phyloP scores from a whole-genome alignment of 169 alveolate genomes.

The Plasmodium coatneyi region DNA sequence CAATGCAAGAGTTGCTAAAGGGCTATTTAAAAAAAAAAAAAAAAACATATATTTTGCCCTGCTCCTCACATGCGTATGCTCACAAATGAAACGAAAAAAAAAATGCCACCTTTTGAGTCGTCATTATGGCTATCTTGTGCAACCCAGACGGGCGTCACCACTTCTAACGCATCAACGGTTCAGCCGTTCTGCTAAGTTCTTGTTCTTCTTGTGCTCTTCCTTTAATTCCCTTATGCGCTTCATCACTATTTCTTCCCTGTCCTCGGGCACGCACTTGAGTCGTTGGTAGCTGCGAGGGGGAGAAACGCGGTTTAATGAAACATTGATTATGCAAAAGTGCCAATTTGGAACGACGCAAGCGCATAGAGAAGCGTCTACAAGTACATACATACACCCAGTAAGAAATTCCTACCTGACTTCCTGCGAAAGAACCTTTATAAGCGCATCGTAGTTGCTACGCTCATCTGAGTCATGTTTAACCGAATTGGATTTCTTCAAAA shows the following conservation, averaged over 20 bases:
- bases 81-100: background rate
- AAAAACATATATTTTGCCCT: background rate
- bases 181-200: constrained; percentile 72
- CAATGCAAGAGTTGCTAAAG: background rate
- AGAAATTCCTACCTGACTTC: constrained; percentile 16
- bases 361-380: background rate
- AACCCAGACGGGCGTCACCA: background rate
- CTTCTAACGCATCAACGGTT: background rate
- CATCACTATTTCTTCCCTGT: constrained; percentile 76
- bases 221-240: constrained; percentile 72
- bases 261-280: constrained; percentile 76
- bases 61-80: background rate
- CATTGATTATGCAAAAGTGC: background rate
- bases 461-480: constrained; percentile 38
- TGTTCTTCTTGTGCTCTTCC: constrained; percentile 16
- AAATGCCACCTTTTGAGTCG: background rate
- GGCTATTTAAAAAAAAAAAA: background rate
- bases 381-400: background rate
- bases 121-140: background rate
- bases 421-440: background rate
- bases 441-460: background rate
- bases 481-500: constrained; percentile 29
- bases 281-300: constrained; percentile 71
- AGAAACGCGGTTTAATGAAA: background rate
- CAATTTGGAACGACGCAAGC: background rate